Evolutionary conservation across 495 filamentous ascomycete species (phyloP).

Genomic region (Pseudevernia furfuracea): DNA sequence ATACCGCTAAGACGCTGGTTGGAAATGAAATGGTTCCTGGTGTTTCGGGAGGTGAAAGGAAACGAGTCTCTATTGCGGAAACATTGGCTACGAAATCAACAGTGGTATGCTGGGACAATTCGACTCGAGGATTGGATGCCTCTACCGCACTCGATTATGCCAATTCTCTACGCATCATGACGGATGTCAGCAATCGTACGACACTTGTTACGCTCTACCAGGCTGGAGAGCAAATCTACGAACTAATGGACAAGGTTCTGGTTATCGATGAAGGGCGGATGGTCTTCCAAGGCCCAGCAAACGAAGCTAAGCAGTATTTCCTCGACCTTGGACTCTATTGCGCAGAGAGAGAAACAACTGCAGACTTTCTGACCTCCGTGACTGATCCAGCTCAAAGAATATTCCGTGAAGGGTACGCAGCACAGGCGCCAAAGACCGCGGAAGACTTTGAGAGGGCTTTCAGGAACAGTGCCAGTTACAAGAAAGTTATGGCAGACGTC

Average conservation of each 20-base stretch:
- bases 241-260: slow-evolving; percentile 71
- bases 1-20: slow-evolving; percentile 75
- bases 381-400: slow-evolving; percentile 67
- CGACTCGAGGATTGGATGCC: slow-evolving; percentile 72
- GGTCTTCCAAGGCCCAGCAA: slow-evolving; percentile 57
- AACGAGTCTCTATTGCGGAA: slow-evolving; percentile 65
- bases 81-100: slow-evolving; percentile 59
- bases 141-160: slow-evolving; percentile 75
- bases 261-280: slow-evolving; percentile 60
- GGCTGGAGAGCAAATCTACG: slow-evolving; percentile 74
- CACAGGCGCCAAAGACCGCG: slow-evolving; percentile 52
- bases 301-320: slow-evolving; percentile 61
- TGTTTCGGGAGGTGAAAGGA: slow-evolving; percentile 64
- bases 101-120: slow-evolving; percentile 65
- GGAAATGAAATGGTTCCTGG: slow-evolving; percentile 77
- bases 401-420: slow-evolving; percentile 57
- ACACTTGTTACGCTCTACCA: slow-evolving; percentile 82
- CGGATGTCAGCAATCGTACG: slow-evolving; percentile 70
- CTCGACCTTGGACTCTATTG: slow-evolving; percentile 61
- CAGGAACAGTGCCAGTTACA: slow-evolving; percentile 44
- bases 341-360: slow-evolving; percentile 60
- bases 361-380: slow-evolving; percentile 67
- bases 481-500: slow-evolving; percentile 49
- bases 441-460: slow-evolving; percentile 57
- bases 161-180: slow-evolving; percentile 71